A percentile compares a stretch with the other conserved stretches of the same genome.
phyloP scores from a whole-genome alignment of 805 yeast genomes.

The Dipodascus albidus region DNA sequence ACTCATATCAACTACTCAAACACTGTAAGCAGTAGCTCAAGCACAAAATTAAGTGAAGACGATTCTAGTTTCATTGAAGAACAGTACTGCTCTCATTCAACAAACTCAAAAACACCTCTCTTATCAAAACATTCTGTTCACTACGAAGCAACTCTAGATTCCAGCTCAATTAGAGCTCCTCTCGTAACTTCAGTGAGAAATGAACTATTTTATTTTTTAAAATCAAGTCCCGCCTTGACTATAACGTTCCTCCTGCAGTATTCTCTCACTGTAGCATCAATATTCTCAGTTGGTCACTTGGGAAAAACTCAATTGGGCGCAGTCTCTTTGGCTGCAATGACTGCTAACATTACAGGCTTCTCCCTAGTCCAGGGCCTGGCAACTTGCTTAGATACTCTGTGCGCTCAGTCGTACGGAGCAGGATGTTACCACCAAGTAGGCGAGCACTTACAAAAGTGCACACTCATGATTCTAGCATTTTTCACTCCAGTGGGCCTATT shows the following conservation, averaged over 20 bases:
- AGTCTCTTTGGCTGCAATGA: conserved; percentile 73
- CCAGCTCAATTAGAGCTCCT: no score
- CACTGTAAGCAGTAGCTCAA: no score
- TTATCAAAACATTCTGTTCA: no score
- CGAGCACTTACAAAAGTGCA: conserved; percentile 59
- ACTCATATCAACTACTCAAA: no score
- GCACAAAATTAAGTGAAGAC: no score
- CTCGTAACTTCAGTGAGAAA: background rate
- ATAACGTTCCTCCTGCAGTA: conserved; percentile 62
- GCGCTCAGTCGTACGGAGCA: conserved; percentile 81
- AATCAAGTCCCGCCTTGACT: conserved; percentile 40
- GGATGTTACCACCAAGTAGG: conserved; percentile 61
- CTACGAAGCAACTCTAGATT: no score
- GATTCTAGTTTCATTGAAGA: no score
- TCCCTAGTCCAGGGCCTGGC: conserved; percentile 77
- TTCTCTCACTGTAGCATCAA: conserved; percentile 64
- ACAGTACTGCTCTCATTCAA: no score
- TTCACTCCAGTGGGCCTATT: conserved; percentile 38
- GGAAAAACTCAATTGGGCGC: conserved; percentile 78
- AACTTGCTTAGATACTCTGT: conserved; percentile 69
- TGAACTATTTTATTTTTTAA: conserved; percentile 7
- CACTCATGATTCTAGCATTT: conserved; percentile 45
- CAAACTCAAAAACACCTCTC: no score
- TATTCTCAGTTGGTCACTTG: conserved; percentile 71
- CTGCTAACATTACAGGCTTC: conserved; percentile 63